Percentiles rank a stretch among this genome's conserved stretches.
phyloP scores from a whole-genome alignment of 1,284 basidiomycete genomes.

The Apiotrichum mycotoxinovorans region DNA sequence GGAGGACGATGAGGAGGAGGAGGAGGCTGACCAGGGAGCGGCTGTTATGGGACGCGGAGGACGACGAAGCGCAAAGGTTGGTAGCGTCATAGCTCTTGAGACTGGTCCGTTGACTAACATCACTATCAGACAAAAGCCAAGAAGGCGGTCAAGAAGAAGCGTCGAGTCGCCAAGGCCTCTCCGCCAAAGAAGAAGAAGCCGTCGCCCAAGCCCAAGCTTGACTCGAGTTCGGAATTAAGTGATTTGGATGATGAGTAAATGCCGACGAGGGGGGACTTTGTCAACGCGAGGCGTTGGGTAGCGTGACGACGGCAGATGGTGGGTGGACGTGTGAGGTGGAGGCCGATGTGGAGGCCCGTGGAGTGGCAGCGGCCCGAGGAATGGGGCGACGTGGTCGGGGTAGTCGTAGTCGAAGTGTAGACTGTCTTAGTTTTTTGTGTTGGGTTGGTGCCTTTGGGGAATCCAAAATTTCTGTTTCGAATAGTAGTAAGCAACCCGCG shows the following conservation, averaged over 20 bases:
- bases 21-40: slow-evolving; percentile 19
- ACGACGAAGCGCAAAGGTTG: slow-evolving; percentile 42
- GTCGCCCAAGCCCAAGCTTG: neutral
- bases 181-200: neutral
- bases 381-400: too few relatives aligned
- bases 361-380: too few relatives aligned
- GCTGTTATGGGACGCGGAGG: slow-evolving; percentile 40
- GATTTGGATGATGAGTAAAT: slow-evolving; percentile 5
- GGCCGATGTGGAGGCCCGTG: too few relatives aligned
- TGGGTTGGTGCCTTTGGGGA: too few relatives aligned
- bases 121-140: slow-evolving; percentile 36
- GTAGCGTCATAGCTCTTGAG: slow-evolving; percentile 4
- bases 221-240: slow-evolving; percentile 3
- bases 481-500: too few relatives aligned
- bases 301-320: too few relatives aligned
- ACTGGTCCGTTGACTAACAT: neutral
- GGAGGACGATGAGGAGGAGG: slow-evolving; percentile 24
- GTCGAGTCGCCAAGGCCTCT: neutral
- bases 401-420: too few relatives aligned
- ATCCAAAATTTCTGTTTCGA: too few relatives aligned
- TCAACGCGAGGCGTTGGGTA: neutral
- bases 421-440: too few relatives aligned
- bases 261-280: neutral
- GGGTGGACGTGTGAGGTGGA: neutral
- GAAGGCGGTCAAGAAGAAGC: slow-evolving; percentile 25